Percentiles rank a stretch among this genome's conserved stretches.
phyloP scores from a whole-genome alignment of 768 basidiomycete species.

The Boletus pseudopeckii region DNA sequence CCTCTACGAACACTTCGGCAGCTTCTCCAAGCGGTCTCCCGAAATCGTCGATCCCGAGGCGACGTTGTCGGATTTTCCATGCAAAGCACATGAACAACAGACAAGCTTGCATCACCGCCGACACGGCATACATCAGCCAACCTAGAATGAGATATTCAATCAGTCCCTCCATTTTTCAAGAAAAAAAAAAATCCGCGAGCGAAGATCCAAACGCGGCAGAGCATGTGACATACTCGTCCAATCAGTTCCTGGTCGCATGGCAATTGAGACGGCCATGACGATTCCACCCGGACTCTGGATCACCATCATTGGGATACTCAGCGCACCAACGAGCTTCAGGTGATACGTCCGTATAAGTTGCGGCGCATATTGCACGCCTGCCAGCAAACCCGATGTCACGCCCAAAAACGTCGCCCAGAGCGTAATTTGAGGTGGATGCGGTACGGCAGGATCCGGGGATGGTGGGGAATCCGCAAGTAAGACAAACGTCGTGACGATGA shows the following conservation, averaged over 20 bases:
- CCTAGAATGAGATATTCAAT: constrained; percentile 36
- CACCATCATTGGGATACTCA: constrained; percentile 94
- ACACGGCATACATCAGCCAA: constrained; percentile 78
- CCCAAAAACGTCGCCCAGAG: constrained; percentile 89
- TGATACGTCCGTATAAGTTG: constrained; percentile 80
- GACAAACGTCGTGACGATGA: constrained; percentile 57
- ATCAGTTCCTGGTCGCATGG: constrained; percentile 73
- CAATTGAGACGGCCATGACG: constrained; percentile 83
- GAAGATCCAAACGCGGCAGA: background rate
- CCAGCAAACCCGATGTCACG: constrained; percentile 71
- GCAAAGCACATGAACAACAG: constrained; percentile 81
- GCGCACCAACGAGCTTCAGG: constrained; percentile 79
- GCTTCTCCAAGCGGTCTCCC: constrained; percentile 50
- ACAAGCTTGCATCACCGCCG: constrained; percentile 79
- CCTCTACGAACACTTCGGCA: background rate
- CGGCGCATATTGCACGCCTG: constrained; percentile 83
- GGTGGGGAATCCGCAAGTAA: constrained; percentile 48
- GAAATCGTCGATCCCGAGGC: constrained; percentile 84
- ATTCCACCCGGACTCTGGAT: constrained; percentile 90
- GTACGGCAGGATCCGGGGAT: constrained; percentile 34
- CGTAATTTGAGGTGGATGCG: constrained; percentile 37
- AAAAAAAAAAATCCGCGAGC: background rate
- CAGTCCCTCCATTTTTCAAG: background rate
- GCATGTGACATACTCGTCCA: constrained; percentile 64
- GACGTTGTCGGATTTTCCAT: constrained; percentile 79